Evolutionary conservation across 140 eudicot genomes (phyloP).

Genomic region (Oenanthe javanica): DNA sequence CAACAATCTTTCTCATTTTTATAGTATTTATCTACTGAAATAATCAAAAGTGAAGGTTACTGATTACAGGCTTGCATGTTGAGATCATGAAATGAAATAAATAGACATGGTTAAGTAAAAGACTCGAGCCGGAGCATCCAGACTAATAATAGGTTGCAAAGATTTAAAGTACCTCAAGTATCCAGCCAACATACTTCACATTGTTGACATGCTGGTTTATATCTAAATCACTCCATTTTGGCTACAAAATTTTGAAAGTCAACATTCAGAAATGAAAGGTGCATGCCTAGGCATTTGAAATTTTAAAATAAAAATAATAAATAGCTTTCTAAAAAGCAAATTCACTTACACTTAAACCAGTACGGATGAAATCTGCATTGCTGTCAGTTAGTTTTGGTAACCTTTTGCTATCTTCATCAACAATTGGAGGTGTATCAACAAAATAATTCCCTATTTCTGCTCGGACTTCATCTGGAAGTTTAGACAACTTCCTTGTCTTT

Average conservation of each 20-base stretch:
- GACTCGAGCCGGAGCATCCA: not conserved
- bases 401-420: conserved; percentile 72
- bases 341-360: conserved; percentile 70
- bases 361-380: conserved; percentile 61
- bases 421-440: conserved; percentile 83
- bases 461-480: conserved; percentile 91
- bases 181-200: conserved; percentile 86
- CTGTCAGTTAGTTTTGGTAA: conserved; percentile 77
- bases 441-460: conserved; percentile 66
- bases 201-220: conserved; percentile 93
- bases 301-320: not conserved
- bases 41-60: not conserved
- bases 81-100: not conserved
- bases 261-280: not conserved
- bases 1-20: not conserved
- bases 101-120: not conserved
- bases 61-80: not conserved
- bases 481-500: conserved; percentile 69
- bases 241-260: conserved; percentile 29
- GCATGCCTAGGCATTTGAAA: not conserved
- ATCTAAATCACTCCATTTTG: conserved; percentile 91
- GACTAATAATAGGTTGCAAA: not conserved
- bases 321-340: not conserved
- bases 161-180: conserved; percentile 50
- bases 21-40: not conserved